Evolutionary conservation across 208 protist genomes (phyloP), one percentile per base, ranked within the genome.

Genomic region (Leishmania major): DNA sequence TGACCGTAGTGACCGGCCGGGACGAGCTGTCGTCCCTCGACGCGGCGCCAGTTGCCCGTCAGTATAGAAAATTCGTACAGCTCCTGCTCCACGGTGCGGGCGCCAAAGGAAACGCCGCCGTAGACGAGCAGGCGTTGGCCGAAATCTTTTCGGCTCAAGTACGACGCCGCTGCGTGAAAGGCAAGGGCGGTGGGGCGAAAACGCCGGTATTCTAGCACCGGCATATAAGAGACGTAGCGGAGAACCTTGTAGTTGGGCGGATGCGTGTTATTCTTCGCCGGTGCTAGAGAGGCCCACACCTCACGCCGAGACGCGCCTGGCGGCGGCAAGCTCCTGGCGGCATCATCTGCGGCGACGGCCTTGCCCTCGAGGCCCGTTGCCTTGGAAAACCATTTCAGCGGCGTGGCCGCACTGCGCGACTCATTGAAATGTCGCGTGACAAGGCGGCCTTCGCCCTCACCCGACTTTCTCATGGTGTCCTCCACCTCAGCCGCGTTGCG

Each of bases 31-130:
- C 78, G 82, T n/a, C 94, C 92, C 71, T 97, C 94, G 43, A 97
- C 43, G 28, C 94, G 90, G 37, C 91, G 85, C 93, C 94, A 97
- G 77, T 80, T 85, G 7, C 92, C 90, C n/a, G 88, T 94, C 51
- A 96, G 78, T 0, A 97, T 75, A 8, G 90, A 93, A 76, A 96
- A 97, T 86, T 97, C 94, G 85, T 97, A 97, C 43, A 97, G 72
- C 88, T 97, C 94, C 60, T 89, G 90, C 77, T 96, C 91, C 13
- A 92, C 83, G 64, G 67, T 57, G 10, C 64, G 60, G 8, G 62
- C 64, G 1, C 77, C 81, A 59, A 88, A 28, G 59, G 83, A 84
- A 47, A 94, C 77, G 5, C 94, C 94, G 57, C 94, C 94, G 86
- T 95, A 95, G 10, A 96, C 88, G 47, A 97, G 87, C 62, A 97